Evolutionary conservation across 1,284 basidiomycete genomes (phyloP), one percentile per base, ranked within the genome.

Genomic region (Fistulinella cinereoalba): DNA sequence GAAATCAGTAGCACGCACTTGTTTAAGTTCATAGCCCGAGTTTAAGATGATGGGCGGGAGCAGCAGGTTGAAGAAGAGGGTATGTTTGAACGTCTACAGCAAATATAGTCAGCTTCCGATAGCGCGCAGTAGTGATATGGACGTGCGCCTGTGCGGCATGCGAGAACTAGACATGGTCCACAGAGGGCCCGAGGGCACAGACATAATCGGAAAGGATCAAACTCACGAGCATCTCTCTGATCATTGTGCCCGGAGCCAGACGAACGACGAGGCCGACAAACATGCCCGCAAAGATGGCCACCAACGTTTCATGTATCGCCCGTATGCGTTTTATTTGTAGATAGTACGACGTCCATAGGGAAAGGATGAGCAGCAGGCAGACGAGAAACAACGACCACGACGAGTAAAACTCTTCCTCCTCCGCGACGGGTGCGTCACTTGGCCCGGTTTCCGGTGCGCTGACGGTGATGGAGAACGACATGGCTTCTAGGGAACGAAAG

Each of bases 11-110:
- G 40, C 38, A 27, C 64, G 75, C 53, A 86, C 92, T 75, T 97
- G 94, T 64, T 96, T 95, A 44, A 99, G 80, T 68, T 97, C 94
- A 68, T 98, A 99, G 6, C 96, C 96, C 6, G 93, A 97, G 65
- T 97, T 96, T 34, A 99, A 75, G 63, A 99, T 99, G 67, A 99
- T 99, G 1, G 96, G 97, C 2, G 97, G 97, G 3, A 99, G 80
- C 10, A 99, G 76, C 10, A 98, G 79, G 68, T 99, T 99, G 75
- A 99, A 96, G 79, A 99, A 97, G 47, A 99, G 77, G 3, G 95
- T 98, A 65, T 97, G 93, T 68, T 92, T 94, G 77, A 97, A 97
- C 16, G 90, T 91, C 91, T 94, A 15, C 6, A 22, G 15, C 22
- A 4, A 57, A 7, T 31, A 42, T 23, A 38, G 28, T 52, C 15